A percentile compares a stretch with the other conserved stretches of the same genome.
Conservation (phyloP, 2,329 filamentous ascomycete species). For the Amauroascus verrucosus region DNA sequence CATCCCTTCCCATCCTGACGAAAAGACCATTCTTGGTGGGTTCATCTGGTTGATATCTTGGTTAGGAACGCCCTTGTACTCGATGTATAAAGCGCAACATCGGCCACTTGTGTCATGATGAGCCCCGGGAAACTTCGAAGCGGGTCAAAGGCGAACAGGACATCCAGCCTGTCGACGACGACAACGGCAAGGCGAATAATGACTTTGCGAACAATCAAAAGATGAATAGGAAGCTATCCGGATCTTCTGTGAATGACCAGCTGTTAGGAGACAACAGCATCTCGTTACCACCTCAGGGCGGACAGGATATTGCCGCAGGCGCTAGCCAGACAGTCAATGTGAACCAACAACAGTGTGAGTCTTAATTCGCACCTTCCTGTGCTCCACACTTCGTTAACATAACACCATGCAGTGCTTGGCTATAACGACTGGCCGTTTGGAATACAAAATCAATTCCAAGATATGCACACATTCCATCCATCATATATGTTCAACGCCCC, state of each 20-base stretch:
- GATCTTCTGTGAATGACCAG: constrained; percentile 45
- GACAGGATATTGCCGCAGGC: constrained; percentile 55
- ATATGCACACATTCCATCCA: constrained; percentile 87
- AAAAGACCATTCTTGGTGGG: constrained; percentile 25
- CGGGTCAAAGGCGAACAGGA: constrained; percentile 60
- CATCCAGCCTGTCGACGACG: constrained; percentile 51
- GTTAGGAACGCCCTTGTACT: constrained; percentile 85
- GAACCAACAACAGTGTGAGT: constrained; percentile 67
- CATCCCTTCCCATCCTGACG: constrained; percentile 19
- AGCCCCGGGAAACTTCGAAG: constrained; percentile 79
- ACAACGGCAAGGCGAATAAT: constrained; percentile 35
- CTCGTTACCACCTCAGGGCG: constrained; percentile 54
- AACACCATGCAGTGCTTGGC: constrained; percentile 50
- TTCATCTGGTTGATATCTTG: constrained; percentile 14
- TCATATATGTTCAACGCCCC: constrained; percentile 93
- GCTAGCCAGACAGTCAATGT: constrained; percentile 54
- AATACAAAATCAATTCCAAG: constrained; percentile 74
- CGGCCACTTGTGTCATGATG: constrained; percentile 95
- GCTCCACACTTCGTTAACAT: constrained; percentile 15
- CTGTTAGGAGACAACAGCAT: constrained; percentile 34
- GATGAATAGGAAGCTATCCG: constrained; percentile 46
- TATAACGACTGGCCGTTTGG: constrained; percentile 71
- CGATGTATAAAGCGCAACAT: constrained; percentile 98
- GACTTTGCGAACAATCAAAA: constrained; percentile 37
- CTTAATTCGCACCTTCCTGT: constrained; percentile 5